Evolutionary conservation across 1,284 basidiomycete species (phyloP), one percentile per base, ranked within the genome.

Genomic region (Cutaneotrichosporon sp.): DNA sequence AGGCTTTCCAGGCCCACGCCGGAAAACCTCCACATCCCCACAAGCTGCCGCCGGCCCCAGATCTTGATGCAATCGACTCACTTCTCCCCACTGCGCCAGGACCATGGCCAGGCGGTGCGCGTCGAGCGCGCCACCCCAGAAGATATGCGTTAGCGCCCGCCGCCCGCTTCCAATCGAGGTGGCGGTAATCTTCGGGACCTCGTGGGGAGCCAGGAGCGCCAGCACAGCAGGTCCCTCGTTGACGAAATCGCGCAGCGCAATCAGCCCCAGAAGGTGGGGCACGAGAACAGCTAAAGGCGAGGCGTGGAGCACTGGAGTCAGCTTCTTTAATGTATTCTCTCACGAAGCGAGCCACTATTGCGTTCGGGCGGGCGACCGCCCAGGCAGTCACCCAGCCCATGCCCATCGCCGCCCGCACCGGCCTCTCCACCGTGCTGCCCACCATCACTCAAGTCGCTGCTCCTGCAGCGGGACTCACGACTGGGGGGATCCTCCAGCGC

Each of bases 81-180:
- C 64, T 56, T 60, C 55, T 2, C 57, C 62, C 69, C 69, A 71
- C 34, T 53, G 59, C n/a, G 68, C 64, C 7, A 71, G 36, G 0
- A 64, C 64, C 22, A 58, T 60, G 18, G 58, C 53, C 20, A 72
- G 29, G 5, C 71, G 59, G 22, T 68, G 51, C 24, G 56, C 25
- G 45, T 68, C 61, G 5, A 71, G 61, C 6, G 22, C 18, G 27
- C 58, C 27, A n/a, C 61, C 65, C 66, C 65, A 72, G n/a, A 69
- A 46, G 8, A 47, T 60, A 2, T 25, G 11, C 51, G 53, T 55
- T 6, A 65, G 52, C 24, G 59, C 45, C 22, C 47, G 61, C 16
- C n/a, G n/a, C 38, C 38, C 38, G 38, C 38, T 9, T 13, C 20
- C 33, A n/a, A n/a, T n/a, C n/a, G n/a, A n/a, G 34, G 51, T 13